Evolutionary conservation across 2,329 filamentous ascomycete species (phyloP).

Genomic region (Aspergillus ochraceus): DNA sequence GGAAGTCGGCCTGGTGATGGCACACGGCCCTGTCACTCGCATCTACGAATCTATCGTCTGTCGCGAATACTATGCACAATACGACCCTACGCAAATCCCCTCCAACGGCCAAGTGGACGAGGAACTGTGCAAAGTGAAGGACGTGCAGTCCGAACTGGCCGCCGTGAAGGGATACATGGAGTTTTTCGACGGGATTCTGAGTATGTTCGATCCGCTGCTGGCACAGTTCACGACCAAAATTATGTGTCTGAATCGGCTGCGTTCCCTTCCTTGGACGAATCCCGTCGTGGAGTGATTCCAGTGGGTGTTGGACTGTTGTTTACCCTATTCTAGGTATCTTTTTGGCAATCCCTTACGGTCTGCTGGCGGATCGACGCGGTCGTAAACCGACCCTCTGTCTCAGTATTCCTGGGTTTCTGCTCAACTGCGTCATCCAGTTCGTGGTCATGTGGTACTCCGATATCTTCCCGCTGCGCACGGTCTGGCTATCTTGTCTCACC

Average conservation of each 20-base stretch:
- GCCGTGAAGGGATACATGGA: conserved; percentile 53
- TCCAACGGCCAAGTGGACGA: conserved; percentile 46
- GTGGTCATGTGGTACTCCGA: conserved; percentile 40
- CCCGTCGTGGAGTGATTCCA: background rate
- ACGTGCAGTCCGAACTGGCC: conserved; percentile 50
- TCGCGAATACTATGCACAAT: conserved; percentile 43
- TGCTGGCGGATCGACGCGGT: conserved; percentile 50
- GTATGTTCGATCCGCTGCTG: conserved; percentile 23
- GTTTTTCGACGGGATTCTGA: conserved; percentile 47
- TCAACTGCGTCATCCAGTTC: conserved; percentile 35
- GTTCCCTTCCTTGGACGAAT: background rate
- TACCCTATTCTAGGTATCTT: conserved; percentile 40
- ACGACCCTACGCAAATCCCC: conserved; percentile 46
- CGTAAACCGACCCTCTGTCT: conserved; percentile 48
- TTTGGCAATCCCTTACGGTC: conserved; percentile 51
- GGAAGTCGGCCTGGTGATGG: conserved; percentile 48
- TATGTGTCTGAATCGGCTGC: too few relatives aligned
- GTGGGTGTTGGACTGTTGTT: background rate
- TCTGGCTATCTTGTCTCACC: conserved; percentile 50
- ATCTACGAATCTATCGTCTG: conserved; percentile 53
- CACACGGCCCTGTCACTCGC: conserved; percentile 47
- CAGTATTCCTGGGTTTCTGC: conserved; percentile 42
- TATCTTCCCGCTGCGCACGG: conserved; percentile 46
- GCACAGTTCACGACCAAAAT: too few relatives aligned
- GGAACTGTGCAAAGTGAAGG: conserved; percentile 51